Evolutionary conservation across 257 asterid genomes (phyloP).

Genomic region (Phtheirospermum japonicum): DNA sequence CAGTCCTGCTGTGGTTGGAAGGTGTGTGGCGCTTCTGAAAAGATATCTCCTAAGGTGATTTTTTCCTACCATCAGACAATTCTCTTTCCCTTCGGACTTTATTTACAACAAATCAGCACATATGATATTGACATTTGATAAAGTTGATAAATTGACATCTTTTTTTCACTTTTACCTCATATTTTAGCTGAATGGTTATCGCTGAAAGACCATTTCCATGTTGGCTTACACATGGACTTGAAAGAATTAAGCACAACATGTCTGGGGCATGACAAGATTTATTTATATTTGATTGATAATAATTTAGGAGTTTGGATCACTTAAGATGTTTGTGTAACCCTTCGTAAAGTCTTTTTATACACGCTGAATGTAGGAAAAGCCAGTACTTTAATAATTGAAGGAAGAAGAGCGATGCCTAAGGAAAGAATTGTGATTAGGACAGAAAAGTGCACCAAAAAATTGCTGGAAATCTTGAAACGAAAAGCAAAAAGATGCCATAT

Average conservation of each 20-base stretch:
- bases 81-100: slow-evolving; percentile 22
- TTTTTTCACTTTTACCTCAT: not conserved
- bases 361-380: no score
- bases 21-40: slow-evolving; percentile 90
- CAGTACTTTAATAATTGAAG: not conserved
- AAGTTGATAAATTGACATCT: slow-evolving; percentile 1
- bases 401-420: not conserved
- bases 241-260: not conserved
- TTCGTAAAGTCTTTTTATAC: not conserved
- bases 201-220: slow-evolving; percentile 3
- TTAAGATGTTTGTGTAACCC: not conserved
- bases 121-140: slow-evolving; percentile 7
- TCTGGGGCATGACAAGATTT: not conserved
- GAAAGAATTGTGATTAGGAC: not conserved
- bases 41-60: slow-evolving; percentile 85
- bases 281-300: not conserved
- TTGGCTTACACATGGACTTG: not conserved
- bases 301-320: slow-evolving; percentile 1
- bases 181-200: not conserved
- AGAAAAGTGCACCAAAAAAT: not conserved
- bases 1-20: slow-evolving; percentile 99
- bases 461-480: not conserved
- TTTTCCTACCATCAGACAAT: slow-evolving; percentile 24
- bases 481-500: not conserved
- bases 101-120: slow-evolving; percentile 4